Conservation (phyloP, 2,329 filamentous ascomycete genomes). For the Ceratocystis diversiconidia region DNA sequence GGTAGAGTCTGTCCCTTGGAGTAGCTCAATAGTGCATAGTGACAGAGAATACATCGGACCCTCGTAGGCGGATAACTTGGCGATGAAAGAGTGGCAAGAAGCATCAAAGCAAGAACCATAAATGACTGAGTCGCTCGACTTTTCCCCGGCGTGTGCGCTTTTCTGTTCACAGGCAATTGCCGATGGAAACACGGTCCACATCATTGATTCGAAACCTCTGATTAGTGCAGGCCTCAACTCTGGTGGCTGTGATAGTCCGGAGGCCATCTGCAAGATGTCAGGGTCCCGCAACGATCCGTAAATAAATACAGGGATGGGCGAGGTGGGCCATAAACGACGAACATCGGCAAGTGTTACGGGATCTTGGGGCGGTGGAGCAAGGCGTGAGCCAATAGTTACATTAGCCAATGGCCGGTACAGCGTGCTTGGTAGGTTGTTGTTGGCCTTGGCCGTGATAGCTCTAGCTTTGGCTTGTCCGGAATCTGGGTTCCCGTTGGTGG, state of each 20-base stretch:
- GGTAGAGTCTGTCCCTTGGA: neutral
- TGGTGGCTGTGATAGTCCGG: neutral
- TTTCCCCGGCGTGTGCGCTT: neutral
- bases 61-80: conserved; percentile 8
- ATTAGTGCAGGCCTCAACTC: neutral
- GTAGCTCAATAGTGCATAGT: conserved; percentile 9
- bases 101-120: conserved; percentile 5
- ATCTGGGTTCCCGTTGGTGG: no score
- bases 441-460: neutral
- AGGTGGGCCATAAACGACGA: neutral
- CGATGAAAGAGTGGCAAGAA: neutral
- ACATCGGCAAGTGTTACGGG: neutral
- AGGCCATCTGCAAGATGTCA: conserved; percentile 15
- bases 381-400: neutral
- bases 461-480: no score
- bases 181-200: conserved; percentile 16
- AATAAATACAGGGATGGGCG: conserved; percentile 13
- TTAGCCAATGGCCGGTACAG: no score
- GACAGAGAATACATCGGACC: conserved; percentile 10
- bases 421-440: neutral
- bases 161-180: neutral
- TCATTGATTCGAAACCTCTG: conserved; percentile 10
- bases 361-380: neutral
- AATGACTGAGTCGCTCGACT: neutral
- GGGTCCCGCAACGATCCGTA: conserved; percentile 16